Evolutionary conservation across 257 asterid species (phyloP), one percentile per base, ranked within the genome.

Genomic region (Osmanthus fragrans): DNA sequence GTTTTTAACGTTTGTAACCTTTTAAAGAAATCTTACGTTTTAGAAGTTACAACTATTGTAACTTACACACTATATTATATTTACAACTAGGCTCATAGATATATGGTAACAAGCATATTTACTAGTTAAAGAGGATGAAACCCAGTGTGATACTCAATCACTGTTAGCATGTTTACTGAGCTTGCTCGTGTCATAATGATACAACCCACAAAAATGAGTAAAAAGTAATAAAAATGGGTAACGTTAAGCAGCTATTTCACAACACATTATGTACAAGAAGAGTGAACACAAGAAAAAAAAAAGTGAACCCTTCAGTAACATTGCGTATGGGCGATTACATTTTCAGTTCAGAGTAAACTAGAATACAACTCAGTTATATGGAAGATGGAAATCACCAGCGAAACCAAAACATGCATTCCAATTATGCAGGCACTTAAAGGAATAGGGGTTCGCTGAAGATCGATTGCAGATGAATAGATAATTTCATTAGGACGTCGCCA

Each of bases 181-280:
- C 73, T 37, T 34, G 29, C 63, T 19, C 1, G 56, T 16, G 33
- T 70, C 56, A 18, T 70, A 13, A 70, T 23, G 25, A 80, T 77
- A 74, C 77, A 76, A 68, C 45, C 18, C 82, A 66, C 75, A 77
- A 70, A 2, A 49, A 75, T 49, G 29, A 30, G 21, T 49, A 74
- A 68, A 81, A 78, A 36, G 70, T 76, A 73, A 82, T 42, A 89
- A 89, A 87, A 86, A 88, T 82, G 85, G 51, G 51, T 3, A 42
- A 12, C 85, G 89, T 86, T 63, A 79, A 78, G 70, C 81, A 80
- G 78, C 91, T 86, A 86, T 77, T 80, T 83, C 92, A 85, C 87
- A 89, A 85, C 91, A 85, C 85, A 89, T 83, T 96, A 90, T 88
- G 83, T 90, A 92, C 98, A 91, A 90, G 89, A 88, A 82, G 85